Evolutionary conservation across 371 early-diverging fungal genomes (phyloP).

Genomic region (Mortierella sp.): DNA sequence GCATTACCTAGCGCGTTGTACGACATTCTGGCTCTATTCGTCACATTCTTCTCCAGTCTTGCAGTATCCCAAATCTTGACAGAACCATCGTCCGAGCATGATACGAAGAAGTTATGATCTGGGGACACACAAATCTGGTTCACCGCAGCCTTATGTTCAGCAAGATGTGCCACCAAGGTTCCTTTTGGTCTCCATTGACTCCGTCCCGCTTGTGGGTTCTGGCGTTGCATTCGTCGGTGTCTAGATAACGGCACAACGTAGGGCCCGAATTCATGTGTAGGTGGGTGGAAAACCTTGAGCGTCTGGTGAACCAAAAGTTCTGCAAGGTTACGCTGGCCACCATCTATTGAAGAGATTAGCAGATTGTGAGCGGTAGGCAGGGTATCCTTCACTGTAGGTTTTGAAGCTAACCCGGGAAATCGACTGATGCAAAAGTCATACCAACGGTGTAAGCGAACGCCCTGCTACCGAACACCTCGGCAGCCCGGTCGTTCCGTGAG

Average conservation of each 20-base stretch:
- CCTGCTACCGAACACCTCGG: constrained; percentile 21
- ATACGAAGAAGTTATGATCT: constrained; percentile 85
- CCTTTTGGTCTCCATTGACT: constrained; percentile 57
- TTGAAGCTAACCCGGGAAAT: no score
- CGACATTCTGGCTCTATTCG: constrained; percentile 81
- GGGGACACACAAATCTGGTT: constrained; percentile 80
- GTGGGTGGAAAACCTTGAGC: constrained; percentile 45
- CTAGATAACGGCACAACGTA: constrained; percentile 24
- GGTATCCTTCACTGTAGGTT: no score
- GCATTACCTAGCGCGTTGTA: constrained; percentile 74
- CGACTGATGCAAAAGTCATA: constrained; percentile 4
- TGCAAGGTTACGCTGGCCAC: constrained; percentile 36
- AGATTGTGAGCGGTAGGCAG: no score
- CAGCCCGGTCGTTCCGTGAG: constrained; percentile 8
- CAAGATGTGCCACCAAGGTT: constrained; percentile 80
- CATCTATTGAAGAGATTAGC: constrained; percentile 27
- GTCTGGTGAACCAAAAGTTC: constrained; percentile 44
- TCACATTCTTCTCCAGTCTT: constrained; percentile 84
- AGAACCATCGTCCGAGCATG: constrained; percentile 87
- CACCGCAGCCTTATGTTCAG: constrained; percentile 86
- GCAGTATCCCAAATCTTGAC: constrained; percentile 91
- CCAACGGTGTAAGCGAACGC: constrained; percentile 25
- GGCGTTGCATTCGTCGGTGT: constrained; percentile 35
- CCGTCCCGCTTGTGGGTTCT: constrained; percentile 32
- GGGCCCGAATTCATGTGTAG: constrained; percentile 47